phyloP scores from a whole-genome alignment of 1,284 basidiomycete species.

The Malassezia brasiliensis region DNA sequence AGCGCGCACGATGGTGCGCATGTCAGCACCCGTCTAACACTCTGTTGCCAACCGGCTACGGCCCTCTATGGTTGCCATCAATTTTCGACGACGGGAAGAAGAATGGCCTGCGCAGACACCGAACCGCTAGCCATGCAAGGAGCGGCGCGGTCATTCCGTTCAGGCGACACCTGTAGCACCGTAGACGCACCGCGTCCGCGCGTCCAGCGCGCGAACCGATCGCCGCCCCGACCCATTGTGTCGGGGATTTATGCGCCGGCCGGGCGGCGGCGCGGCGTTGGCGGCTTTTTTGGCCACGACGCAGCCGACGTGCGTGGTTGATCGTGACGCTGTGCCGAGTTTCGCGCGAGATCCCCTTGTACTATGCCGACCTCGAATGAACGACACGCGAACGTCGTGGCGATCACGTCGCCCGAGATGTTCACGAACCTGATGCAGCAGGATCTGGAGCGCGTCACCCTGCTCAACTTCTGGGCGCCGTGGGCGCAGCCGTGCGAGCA shows the following conservation, averaged over 20 bases:
- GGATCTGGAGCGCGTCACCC: slow-evolving; percentile 38
- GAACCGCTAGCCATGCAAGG: slow-evolving; percentile 4
- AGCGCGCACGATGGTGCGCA: too few species aligned
- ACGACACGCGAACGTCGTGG: slow-evolving; percentile 23
- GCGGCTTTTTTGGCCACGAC: too few species aligned
- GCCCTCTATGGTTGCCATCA: slow-evolving; percentile 15
- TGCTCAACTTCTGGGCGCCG: slow-evolving; percentile 48
- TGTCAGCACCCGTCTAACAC: slow-evolving; percentile 15
- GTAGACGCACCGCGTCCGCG: too few species aligned
- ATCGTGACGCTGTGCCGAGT: too few species aligned
- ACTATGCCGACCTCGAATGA: not conserved
- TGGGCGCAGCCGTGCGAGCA: slow-evolving; percentile 48
- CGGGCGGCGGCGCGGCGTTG: too few species aligned
- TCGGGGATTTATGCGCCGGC: too few species aligned
- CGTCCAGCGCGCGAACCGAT: too few species aligned
- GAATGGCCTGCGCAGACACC: slow-evolving; percentile 17
- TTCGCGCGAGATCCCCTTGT: too few species aligned
- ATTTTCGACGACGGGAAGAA: slow-evolving; percentile 20
- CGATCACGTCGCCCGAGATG: slow-evolving; percentile 44
- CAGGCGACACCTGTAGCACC: not conserved
- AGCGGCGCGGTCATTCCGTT: slow-evolving; percentile 16
- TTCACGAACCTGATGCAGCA: slow-evolving; percentile 37
- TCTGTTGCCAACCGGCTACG: slow-evolving; percentile 18
- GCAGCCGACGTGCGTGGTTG: too few species aligned
- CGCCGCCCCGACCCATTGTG: too few species aligned